phyloP scores from a whole-genome alignment of 352 stramenopile species.

The Plasmopara muralis region DNA sequence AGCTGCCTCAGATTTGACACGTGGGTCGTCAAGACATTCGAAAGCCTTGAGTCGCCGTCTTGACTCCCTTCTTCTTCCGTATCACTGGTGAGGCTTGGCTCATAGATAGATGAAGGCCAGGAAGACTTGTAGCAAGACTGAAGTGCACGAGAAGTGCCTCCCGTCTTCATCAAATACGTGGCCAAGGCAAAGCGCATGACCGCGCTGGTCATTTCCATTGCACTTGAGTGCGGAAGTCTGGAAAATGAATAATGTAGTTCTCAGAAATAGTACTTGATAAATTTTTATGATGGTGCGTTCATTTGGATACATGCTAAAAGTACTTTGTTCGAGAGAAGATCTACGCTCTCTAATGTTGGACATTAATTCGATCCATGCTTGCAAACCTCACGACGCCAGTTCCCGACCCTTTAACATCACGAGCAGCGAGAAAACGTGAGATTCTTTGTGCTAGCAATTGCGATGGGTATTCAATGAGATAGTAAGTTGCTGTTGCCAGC shows the following conservation, averaged over 20 bases:
- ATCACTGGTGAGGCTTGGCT: slow-evolving; percentile 6
- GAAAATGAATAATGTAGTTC: slow-evolving; percentile 14
- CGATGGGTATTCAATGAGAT: slow-evolving; percentile 6
- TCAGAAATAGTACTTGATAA: too few relatives aligned
- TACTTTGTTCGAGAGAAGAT: too few relatives aligned
- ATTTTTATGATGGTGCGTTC: too few relatives aligned
- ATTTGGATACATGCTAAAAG: too few relatives aligned
- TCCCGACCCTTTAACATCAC: neutral
- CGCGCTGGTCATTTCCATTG: slow-evolving; percentile 27
- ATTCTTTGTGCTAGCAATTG: slow-evolving; percentile 6
- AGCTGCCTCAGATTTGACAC: slow-evolving; percentile 19
- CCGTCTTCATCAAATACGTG: slow-evolving; percentile 34
- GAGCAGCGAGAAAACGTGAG: slow-evolving; percentile 5
- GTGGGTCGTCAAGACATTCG: slow-evolving; percentile 8
- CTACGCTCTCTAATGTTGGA: too few relatives aligned
- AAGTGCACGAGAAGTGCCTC: neutral
- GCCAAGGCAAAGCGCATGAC: slow-evolving; percentile 36
- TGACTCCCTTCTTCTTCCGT: slow-evolving; percentile 5
- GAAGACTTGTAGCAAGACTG: neutral
- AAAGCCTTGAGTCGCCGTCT: slow-evolving; percentile 4
- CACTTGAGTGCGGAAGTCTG: slow-evolving; percentile 6
- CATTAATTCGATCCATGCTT: too few relatives aligned
- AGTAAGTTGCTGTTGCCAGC: slow-evolving; percentile 13
- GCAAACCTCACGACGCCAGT: too few relatives aligned
- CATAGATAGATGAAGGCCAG: slow-evolving; percentile 4